Evolutionary conservation across 495 filamentous ascomycete genomes (phyloP).

Genomic region (Acidomyces sp.): DNA sequence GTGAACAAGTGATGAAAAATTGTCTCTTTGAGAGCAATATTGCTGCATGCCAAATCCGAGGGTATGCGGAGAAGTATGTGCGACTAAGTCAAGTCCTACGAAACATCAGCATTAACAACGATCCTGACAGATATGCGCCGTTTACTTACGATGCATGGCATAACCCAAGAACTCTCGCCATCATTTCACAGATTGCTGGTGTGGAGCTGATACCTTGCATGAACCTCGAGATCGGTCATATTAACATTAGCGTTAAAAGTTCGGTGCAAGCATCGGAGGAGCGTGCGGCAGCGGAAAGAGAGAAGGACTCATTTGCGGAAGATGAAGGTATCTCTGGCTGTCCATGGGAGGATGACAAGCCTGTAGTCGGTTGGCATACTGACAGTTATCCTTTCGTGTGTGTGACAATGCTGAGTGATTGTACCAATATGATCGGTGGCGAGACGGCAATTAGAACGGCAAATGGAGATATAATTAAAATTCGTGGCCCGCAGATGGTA

Average conservation of each 20-base stretch:
- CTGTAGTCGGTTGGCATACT: conserved; percentile 59
- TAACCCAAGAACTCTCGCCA: conserved; percentile 46
- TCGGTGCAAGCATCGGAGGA: conserved; percentile 41
- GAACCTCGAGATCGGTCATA: conserved; percentile 62
- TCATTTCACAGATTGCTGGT: conserved; percentile 61
- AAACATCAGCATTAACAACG: conserved; percentile 1
- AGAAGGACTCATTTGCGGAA: conserved; percentile 30
- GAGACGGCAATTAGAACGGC: conserved; percentile 55
- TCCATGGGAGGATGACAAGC: conserved; percentile 47
- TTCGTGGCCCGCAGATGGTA: conserved; percentile 55
- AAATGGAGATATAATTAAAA: conserved; percentile 49
- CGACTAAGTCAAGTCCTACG: not conserved
- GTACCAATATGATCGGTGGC: conserved; percentile 55
- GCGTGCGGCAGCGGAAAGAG: conserved; percentile 26
- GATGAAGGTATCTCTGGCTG: conserved; percentile 40
- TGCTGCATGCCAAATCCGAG: conserved; percentile 52
- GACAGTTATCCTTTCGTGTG: conserved; percentile 70
- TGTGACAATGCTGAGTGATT: conserved; percentile 63
- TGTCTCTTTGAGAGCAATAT: conserved; percentile 52
- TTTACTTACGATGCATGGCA: conserved; percentile 64
- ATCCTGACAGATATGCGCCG: conserved; percentile 42
- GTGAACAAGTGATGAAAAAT: conserved; percentile 49
- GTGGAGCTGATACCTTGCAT: conserved; percentile 56
- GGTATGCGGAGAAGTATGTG: conserved; percentile 54
- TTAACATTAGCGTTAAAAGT: conserved; percentile 53